phyloP scores from a whole-genome alignment of 192 early-diverging fungal genomes.

The Mortierella hygrophila region DNA sequence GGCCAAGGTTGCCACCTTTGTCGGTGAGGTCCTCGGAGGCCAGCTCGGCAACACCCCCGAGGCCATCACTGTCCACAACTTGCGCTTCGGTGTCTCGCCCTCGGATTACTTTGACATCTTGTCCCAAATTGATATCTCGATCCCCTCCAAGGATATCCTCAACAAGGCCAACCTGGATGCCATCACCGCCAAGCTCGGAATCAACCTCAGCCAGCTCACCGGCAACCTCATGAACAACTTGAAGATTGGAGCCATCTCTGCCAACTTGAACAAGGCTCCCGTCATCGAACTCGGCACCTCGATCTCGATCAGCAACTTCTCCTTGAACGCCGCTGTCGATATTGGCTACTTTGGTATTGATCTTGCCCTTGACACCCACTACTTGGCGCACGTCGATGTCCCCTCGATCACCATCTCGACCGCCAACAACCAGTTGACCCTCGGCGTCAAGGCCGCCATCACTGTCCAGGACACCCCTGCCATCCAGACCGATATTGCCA shows the following conservation, averaged over 20 bases:
- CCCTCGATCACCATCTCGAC: conserved; percentile 49
- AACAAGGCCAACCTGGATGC: conserved; percentile 34
- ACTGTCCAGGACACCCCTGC: conserved; percentile 43
- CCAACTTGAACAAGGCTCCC: conserved; percentile 50
- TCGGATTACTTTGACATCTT: conserved; percentile 53
- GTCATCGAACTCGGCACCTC: conserved; percentile 50
- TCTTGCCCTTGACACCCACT: conserved; percentile 42
- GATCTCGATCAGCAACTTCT: conserved; percentile 45
- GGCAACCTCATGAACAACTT: conserved; percentile 43
- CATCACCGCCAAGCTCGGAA: conserved; percentile 29
- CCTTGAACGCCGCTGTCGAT: conserved; percentile 47
- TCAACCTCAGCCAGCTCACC: conserved; percentile 12
- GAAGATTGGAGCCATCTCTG: conserved; percentile 38
- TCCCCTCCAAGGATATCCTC: conserved; percentile 42
- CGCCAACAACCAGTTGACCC: conserved; percentile 43
- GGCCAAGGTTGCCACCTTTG: conserved; percentile 43
- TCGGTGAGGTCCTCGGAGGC: conserved; percentile 41
- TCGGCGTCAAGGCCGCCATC: conserved; percentile 38
- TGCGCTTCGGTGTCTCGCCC: conserved; percentile 50
- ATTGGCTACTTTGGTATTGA: conserved; percentile 56
- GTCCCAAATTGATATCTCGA: conserved; percentile 50
- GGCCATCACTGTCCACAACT: conserved; percentile 45
- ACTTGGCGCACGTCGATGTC: conserved; percentile 44
- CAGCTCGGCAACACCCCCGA: conserved; percentile 49
- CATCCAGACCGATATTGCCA: conserved; percentile 49